phyloP scores from a whole-genome alignment of 345 rosid genomes.

The Gossypium thurberi region DNA sequence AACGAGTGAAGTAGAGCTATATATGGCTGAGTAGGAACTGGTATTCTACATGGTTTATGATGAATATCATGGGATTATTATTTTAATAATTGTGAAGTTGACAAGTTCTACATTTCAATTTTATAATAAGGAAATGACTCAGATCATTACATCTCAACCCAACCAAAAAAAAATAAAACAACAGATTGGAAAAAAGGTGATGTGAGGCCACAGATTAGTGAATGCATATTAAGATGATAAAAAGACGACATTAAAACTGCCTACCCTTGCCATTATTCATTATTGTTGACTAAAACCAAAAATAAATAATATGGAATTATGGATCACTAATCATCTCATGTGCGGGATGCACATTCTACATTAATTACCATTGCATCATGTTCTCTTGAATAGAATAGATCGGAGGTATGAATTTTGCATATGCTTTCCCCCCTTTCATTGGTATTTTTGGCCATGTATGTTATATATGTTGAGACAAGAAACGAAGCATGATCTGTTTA shows the following conservation, averaged over 20 bases:
- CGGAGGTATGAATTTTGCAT: background rate
- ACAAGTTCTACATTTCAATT: background rate
- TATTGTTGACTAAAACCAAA: background rate
- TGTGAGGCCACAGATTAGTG: background rate
- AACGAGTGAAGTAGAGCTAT: background rate
- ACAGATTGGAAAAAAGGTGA: too few species aligned
- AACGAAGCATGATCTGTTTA: background rate
- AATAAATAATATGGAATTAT: constrained; percentile 3
- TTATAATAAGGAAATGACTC: background rate
- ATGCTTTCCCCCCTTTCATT: background rate
- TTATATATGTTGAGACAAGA: background rate
- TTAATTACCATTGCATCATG: constrained; percentile 1
- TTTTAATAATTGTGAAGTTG: background rate
- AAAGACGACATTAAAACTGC: background rate
- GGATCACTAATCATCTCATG: constrained; percentile 3
- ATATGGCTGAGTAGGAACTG: background rate
- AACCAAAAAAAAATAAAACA: background rate
- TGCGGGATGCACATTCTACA: background rate
- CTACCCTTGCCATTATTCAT: background rate
- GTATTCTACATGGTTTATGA: background rate
- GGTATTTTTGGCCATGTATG: background rate
- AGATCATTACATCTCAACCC: background rate
- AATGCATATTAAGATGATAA: background rate
- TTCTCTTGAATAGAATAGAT: background rate
- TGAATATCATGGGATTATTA: background rate